Base-by-base conservation (phyloP, 805 yeast genomes). In the Cyberlindnera saturnus region DNA sequence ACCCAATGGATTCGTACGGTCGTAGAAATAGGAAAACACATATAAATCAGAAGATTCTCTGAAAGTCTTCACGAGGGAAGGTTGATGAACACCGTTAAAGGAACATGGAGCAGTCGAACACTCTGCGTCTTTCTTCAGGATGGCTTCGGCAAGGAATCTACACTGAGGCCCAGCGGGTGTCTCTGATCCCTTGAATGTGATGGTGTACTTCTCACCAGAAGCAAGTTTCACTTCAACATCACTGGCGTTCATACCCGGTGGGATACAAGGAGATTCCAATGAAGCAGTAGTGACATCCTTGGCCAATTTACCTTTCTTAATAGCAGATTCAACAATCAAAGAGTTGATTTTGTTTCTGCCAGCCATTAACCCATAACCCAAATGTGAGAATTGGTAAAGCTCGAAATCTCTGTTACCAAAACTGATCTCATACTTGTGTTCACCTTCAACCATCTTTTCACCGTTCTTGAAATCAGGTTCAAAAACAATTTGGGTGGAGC, bases 81-180 rank as follows among this genome's bases (percentile, higher is more conserved):
- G 99, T 70, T 93, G 99, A 65, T 95, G 95, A 40, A 89, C 85
- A 60, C 99, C 99, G 61, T 91, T 88, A 75, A 93, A 93, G 3
- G 97, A 86, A 65, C 99, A 93, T 42, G 99, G 95, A 45, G 79
- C 76, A 29, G 71, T 60, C 2, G 70, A 61, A 72, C 99, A 93
- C 48, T 73, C 79, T 14, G 76, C 73, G 34, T 89, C 96, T 68
- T 91, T 91, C 68, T 86, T 82, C 60, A 93, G 74, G 34, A 88
- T 77, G 42, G 74, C 61, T 62, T 91, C 98, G 26, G 97, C 88
- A 35, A 93, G 62, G 59, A 69, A 75, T 51, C 96, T 79, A 70
- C 99, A 93, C 65, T 88, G 96, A 37, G 90, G 73, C 6, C 93
- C 84, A 10, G 85, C 71, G n/a, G 82, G 67, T 10, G 66, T 65